A percentile compares a stretch with the other conserved stretches of the same genome.
Evolutionary conservation across 306 rosid species (phyloP).

Genomic region (Vigna hirtella): DNA sequence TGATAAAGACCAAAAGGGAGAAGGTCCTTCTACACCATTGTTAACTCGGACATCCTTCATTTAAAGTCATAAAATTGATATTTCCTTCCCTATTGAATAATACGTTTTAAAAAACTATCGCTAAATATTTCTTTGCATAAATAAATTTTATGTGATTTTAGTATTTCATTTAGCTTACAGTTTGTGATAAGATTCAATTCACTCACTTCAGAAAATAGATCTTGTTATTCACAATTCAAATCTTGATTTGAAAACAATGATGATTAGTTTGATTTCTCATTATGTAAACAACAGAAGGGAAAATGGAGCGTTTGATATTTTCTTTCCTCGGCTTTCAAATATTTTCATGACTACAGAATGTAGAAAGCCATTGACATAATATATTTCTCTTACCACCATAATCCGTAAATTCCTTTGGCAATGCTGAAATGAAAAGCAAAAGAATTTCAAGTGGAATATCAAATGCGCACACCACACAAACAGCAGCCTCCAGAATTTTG

Average conservation of each 20-base stretch:
- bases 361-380: slow-evolving; percentile 33
- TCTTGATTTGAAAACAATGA: background rate
- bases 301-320: slow-evolving; percentile 22
- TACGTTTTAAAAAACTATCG: too few species aligned
- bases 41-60: too few species aligned
- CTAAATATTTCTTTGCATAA: background rate
- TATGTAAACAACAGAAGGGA: slow-evolving; percentile 2
- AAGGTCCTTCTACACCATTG: too few species aligned
- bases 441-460: slow-evolving; percentile 74
- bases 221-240: background rate
- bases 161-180: background rate
- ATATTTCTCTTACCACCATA: slow-evolving; percentile 67
- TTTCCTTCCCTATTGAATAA: too few species aligned
- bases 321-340: slow-evolving; percentile 7
- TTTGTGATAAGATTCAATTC: slow-evolving; percentile 4
- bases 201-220: background rate
- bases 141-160: background rate
- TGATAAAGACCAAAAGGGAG: too few species aligned
- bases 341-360: slow-evolving; percentile 15
- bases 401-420: slow-evolving; percentile 87
- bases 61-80: too few species aligned
- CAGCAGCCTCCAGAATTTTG: slow-evolving; percentile 76
- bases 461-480: slow-evolving; percentile 71
- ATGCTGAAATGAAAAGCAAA: slow-evolving; percentile 78
- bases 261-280: slow-evolving; percentile 8